Percentiles rank a stretch among this genome's conserved stretches.
Conservation (phyloP, 2,329 filamentous ascomycete genomes). For the Aspergillus sp. region DNA sequence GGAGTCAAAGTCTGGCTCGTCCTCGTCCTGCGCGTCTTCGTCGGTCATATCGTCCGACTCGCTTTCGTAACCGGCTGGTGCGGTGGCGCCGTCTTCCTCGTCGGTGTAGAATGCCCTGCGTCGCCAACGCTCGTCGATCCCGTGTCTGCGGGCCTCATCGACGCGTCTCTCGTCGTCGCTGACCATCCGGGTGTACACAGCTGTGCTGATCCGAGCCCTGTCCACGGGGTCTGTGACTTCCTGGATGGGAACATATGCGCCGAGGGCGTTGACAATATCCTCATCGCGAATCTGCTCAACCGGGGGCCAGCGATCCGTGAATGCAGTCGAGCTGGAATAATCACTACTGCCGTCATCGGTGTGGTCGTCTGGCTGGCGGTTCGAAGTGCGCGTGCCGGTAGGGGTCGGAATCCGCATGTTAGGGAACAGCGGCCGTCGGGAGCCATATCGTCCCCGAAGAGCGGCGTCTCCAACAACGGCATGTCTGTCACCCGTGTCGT, state of each 20-base stretch:
- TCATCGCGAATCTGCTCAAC: constrained; percentile 37
- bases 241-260: constrained; percentile 40
- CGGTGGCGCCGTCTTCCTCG: constrained; percentile 73
- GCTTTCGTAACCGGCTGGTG: constrained; percentile 59
- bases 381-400: constrained; percentile 10
- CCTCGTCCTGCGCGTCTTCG: constrained; percentile 54
- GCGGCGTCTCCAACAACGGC: constrained; percentile 57
- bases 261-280: constrained; percentile 44
- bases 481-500: constrained; percentile 61
- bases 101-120: constrained; percentile 79
- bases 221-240: constrained; percentile 45
- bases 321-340: constrained; percentile 28
- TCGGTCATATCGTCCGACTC: constrained; percentile 48
- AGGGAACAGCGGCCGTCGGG: constrained; percentile 32
- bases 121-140: constrained; percentile 70
- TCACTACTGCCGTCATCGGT: constrained; percentile 10
- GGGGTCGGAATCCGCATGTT: constrained; percentile 25
- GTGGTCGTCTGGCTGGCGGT: constrained; percentile 5
- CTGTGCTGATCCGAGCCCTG: constrained; percentile 39
- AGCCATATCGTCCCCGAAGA: constrained; percentile 35
- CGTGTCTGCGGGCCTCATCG: constrained; percentile 37
- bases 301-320: constrained; percentile 38
- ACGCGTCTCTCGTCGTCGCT: constrained; percentile 37
- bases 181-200: constrained; percentile 38
- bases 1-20: constrained; percentile 29